Evolutionary conservation across 2,329 filamentous ascomycete genomes (phyloP).

Genomic region (Verticillium nonalfalfae): DNA sequence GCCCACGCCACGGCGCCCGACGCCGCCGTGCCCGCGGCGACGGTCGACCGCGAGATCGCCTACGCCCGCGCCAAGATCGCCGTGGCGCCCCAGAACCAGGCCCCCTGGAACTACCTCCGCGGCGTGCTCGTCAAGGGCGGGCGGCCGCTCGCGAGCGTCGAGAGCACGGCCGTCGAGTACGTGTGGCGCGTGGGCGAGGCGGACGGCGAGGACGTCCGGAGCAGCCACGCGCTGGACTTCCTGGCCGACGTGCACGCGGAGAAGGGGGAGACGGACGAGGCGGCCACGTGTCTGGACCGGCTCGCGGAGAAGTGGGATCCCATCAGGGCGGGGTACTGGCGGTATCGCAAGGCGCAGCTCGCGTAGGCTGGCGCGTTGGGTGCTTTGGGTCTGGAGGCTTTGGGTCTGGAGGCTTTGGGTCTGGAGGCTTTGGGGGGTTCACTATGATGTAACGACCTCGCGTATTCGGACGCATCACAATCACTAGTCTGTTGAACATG

Average conservation of each 20-base stretch:
- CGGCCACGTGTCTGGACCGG: constrained; percentile 63
- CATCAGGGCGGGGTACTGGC: constrained; percentile 88
- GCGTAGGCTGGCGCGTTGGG: neutral
- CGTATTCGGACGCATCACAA: too few relatives aligned
- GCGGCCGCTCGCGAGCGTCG: constrained; percentile 35
- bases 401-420: neutral
- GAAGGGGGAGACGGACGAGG: constrained; percentile 51
- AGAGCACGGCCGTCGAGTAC: constrained; percentile 45
- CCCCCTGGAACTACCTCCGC: constrained; percentile 85
- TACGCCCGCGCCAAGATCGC: constrained; percentile 69
- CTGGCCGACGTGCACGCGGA: constrained; percentile 62
- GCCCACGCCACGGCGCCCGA: constrained; percentile 45
- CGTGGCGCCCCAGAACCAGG: constrained; percentile 87
- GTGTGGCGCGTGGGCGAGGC: constrained; percentile 37
- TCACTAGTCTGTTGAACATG: too few relatives aligned
- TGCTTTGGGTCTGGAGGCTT: neutral
- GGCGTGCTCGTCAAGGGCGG: constrained; percentile 67
- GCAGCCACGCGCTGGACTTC: constrained; percentile 64
- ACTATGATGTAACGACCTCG: too few relatives aligned
- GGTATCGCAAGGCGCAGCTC: constrained; percentile 39
- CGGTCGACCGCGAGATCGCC: constrained; percentile 68
- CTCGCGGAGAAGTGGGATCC: constrained; percentile 85
- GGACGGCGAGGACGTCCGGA: constrained; percentile 46
- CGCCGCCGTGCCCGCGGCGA: constrained; percentile 48
- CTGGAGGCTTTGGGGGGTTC: too few relatives aligned